phyloP scores from a whole-genome alignment of 2,329 filamentous ascomycete genomes.

The Fusarium armeniacum region DNA sequence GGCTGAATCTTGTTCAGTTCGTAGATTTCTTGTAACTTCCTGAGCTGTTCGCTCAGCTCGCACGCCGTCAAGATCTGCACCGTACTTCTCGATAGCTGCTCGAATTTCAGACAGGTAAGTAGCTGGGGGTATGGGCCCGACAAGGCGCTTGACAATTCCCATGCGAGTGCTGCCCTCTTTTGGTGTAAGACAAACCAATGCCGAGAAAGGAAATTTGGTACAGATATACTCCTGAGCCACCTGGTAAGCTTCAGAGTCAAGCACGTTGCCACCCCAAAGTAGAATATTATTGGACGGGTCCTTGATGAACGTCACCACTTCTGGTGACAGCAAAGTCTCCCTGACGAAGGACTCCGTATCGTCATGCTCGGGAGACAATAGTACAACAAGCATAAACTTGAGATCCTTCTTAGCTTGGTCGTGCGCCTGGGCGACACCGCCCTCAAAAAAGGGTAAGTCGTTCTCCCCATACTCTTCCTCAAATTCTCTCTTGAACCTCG shows the following conservation, averaged over 20 bases:
- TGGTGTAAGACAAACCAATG: constrained; percentile 88
- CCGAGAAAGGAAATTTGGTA: constrained; percentile 93
- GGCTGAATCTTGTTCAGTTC: constrained; percentile 91
- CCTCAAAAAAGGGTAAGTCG: constrained; percentile 83
- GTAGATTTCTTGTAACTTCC: constrained; percentile 81
- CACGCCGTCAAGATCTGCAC: constrained; percentile 79
- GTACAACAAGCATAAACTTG: constrained; percentile 89
- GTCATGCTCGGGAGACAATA: constrained; percentile 94
- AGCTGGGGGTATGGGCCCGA: constrained; percentile 76
- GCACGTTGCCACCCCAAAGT: constrained; percentile 92
- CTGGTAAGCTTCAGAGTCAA: constrained; percentile 94
- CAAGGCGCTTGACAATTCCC: constrained; percentile 86
- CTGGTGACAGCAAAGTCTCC: constrained; percentile 82
- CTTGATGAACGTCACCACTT: constrained; percentile 80
- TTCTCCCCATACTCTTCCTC: constrained; percentile 90
- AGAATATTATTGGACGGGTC: constrained; percentile 83
- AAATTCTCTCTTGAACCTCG: constrained; percentile 91
- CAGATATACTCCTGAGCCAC: constrained; percentile 88
- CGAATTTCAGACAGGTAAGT: constrained; percentile 84
- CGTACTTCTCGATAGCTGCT: constrained; percentile 79
- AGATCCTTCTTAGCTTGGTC: constrained; percentile 91
- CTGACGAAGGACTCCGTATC: constrained; percentile 86
- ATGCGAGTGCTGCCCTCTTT: constrained; percentile 87
- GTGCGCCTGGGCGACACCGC: constrained; percentile 91
- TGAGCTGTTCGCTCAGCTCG: constrained; percentile 84